Base-by-base conservation (phyloP, 495 filamentous ascomycete species). In the Aspergillus sclerotioniger region DNA sequence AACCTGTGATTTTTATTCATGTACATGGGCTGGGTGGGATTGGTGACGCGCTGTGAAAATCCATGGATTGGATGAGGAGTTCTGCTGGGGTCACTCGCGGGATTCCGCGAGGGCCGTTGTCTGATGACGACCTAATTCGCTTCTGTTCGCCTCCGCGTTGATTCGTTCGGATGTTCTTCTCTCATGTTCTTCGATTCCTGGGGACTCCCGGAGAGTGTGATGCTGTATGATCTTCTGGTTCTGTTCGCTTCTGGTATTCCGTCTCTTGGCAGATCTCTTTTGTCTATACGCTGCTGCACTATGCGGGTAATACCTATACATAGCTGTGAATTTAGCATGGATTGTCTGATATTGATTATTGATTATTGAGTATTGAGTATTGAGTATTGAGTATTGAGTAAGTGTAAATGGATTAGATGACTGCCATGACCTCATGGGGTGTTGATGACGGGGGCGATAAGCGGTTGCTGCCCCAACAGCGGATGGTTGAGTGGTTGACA, bases 61-160 rank as follows among this genome's bases (percentile, higher is more conserved):
- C 73, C 72, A 73, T 73, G 65, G 68, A 68, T 37, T 68, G 75
- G 71, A 71, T 76, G 68, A 61, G 74, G 71, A 74, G 73, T 76
- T 76, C 64, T 63, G 60, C 57, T 63, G 59, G 72, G 73, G 69
- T 71, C 69, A 68, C 62, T 69, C 65, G 64, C 66, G 43, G 5
- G 25, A 55, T 48, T 60, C 53, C 53, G 68, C 65, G 70, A 70
- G 68, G 64, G 37, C 53, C 73, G 53, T 61, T 50, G 56, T 53
- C 62, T 29, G 59, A 47, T 53, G 57, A 68, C 62, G 53, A 59
- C 49, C 35, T 57, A 54, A 48, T 59, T 67, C 47, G 41, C 56
- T 60, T 48, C 55, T 47, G 52, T 62, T 58, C 54, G 21, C 62
- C 67, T 64, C 60, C 55, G 52, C 56, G 61, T 63, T 66, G 54